Percentiles rank a stretch among this genome's conserved stretches.
phyloP scores from a whole-genome alignment of 2,329 filamentous ascomycete genomes.

The Bipolaris bicolor region DNA sequence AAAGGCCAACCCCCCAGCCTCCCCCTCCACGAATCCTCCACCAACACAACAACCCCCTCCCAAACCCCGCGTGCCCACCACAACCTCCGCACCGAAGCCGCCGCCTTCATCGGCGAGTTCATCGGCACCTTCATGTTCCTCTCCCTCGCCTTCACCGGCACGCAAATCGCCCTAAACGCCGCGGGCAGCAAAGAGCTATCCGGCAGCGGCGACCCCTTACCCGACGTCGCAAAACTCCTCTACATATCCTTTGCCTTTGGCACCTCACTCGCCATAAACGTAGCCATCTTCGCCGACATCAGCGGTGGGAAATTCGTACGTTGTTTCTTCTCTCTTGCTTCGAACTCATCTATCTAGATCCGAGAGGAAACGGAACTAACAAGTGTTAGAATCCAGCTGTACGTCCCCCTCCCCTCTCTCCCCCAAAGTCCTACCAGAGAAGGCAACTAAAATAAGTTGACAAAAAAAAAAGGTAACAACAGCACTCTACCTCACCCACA shows the following conservation, averaged over 20 bases:
- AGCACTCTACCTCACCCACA: slow-evolving; percentile 28
- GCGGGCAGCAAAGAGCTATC: slow-evolving; percentile 37
- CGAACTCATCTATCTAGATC: too few species aligned
- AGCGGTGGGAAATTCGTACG: slow-evolving; percentile 42
- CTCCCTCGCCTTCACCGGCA: slow-evolving; percentile 40
- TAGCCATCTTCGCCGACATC: slow-evolving; percentile 46
- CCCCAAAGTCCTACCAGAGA: too few species aligned
- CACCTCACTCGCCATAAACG: slow-evolving; percentile 45
- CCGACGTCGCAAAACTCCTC: slow-evolving; percentile 39
- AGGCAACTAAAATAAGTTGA: too few species aligned
- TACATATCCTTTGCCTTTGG: slow-evolving; percentile 46
- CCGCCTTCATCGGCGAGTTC: slow-evolving; percentile 51
- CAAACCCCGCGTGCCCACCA: slow-evolving; percentile 9
- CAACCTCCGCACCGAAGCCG: slow-evolving; percentile 25
- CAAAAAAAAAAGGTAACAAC: slow-evolving; percentile 29
- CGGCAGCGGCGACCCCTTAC: slow-evolving; percentile 13
- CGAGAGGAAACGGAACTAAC: too few species aligned
- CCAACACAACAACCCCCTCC: slow-evolving; percentile 6
- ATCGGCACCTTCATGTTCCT: slow-evolving; percentile 56
- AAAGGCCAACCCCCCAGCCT: slow-evolving; percentile 12
- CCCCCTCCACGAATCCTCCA: slow-evolving; percentile 23
- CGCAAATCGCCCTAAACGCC: slow-evolving; percentile 58
- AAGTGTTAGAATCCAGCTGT: too few species aligned
- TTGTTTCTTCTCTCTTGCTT: too few species aligned
- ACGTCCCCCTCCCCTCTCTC: too few species aligned